Conservation (phyloP, 169 alveolate genomes). For the Eimeria necatrix region DNA sequence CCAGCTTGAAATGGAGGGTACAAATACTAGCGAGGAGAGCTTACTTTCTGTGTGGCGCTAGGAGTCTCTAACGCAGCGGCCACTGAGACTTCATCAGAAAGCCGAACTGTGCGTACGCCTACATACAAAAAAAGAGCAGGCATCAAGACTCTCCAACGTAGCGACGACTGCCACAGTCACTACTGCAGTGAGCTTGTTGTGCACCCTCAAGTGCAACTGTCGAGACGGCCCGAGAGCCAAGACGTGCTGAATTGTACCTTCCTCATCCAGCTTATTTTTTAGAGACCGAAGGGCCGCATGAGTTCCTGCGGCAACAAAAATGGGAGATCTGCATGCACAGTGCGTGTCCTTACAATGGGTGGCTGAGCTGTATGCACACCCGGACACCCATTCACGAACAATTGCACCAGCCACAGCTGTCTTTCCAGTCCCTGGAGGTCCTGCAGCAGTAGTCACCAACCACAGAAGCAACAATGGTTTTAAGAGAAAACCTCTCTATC, state of each 20-base stretch:
- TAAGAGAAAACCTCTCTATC: no score
- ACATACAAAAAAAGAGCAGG: not conserved
- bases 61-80: conserved; percentile 22
- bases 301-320: conserved; percentile 73
- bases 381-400: conserved; percentile 53
- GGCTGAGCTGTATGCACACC: conserved; percentile 1
- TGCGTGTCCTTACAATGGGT: conserved; percentile 11
- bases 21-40: not conserved
- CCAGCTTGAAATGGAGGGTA: not conserved
- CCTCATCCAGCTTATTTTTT: conserved; percentile 58
- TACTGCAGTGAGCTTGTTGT: not conserved
- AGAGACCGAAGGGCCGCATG: conserved; percentile 75
- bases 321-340: conserved; percentile 63
- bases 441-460: conserved; percentile 24
- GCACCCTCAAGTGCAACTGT: not conserved
- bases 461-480: not conserved
- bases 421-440: conserved; percentile 73
- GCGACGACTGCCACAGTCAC: not conserved
- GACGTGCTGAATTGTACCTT: not conserved
- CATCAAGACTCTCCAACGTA: not conserved
- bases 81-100: conserved; percentile 59
- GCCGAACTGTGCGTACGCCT: conserved; percentile 68
- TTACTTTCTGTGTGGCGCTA: conserved; percentile 3
- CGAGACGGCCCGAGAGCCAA: not conserved
- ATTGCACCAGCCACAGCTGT: conserved; percentile 66